A percentile compares a stretch with the other conserved stretches of the same genome.
These are phyloP conservation scores for Phyllosticta paracitricarpa DNA, from an alignment of 2,329 filamentous ascomycete species.

Conservation along the genomic window DNA sequence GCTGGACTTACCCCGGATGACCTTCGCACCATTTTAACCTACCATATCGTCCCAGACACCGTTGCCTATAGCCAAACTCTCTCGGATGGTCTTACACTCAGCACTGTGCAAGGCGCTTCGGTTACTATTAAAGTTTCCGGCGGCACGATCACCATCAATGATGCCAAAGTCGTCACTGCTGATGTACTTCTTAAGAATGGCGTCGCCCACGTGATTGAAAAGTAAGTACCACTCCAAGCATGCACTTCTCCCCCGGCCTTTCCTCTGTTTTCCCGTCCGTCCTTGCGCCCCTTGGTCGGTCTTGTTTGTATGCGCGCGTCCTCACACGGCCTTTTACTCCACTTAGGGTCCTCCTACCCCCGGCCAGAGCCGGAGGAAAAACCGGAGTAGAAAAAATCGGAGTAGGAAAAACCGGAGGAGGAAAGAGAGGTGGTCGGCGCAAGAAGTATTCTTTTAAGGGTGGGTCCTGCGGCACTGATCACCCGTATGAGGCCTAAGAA, in stretches of 20 bases:
- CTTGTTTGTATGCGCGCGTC: neutral
- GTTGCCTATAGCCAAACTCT: slow-evolving; percentile 43
- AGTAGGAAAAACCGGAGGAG: too few species aligned
- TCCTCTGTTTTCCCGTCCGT: neutral
- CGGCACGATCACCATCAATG: slow-evolving; percentile 32
- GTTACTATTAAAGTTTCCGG: slow-evolving; percentile 30
- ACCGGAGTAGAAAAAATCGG: too few species aligned
- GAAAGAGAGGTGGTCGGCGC: too few species aligned
- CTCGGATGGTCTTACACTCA: slow-evolving; percentile 30
- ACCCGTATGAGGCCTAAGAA: neutral
- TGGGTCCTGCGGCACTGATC: neutral
- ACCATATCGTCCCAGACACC: slow-evolving; percentile 52
- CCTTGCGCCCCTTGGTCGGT: neutral
- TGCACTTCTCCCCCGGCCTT: neutral
- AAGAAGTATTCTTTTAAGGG: neutral
- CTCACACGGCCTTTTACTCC: neutral
- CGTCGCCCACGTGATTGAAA: slow-evolving; percentile 45
- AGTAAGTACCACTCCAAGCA: slow-evolving; percentile 28
- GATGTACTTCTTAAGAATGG: slow-evolving; percentile 36
- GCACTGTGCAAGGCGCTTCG: slow-evolving; percentile 19
- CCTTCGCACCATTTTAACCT: slow-evolving; percentile 46
- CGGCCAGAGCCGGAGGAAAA: neutral
- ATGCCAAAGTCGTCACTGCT: slow-evolving; percentile 30
- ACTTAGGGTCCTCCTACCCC: neutral
- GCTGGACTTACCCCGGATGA: slow-evolving; percentile 39